Conservation (phyloP, 345 rosid species). For the Draba incana region DNA sequence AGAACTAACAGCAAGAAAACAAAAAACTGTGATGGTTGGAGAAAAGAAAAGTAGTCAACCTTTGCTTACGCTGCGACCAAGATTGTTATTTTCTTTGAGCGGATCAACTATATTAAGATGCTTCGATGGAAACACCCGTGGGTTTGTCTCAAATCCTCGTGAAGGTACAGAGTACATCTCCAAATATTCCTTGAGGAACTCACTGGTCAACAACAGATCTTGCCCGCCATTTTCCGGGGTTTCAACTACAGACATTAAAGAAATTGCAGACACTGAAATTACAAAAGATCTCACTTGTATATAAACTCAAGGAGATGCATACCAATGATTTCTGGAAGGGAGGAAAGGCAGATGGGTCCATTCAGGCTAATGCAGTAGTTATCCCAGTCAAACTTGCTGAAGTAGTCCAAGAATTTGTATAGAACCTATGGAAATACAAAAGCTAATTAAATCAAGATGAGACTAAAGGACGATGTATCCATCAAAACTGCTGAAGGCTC, state of each 20-base stretch:
- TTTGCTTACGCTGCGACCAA: conserved; percentile 97
- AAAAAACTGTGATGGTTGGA: not conserved
- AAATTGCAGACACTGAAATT: conserved; percentile 14
- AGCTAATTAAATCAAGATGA: conserved; percentile 17
- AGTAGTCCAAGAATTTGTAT: conserved; percentile 84
- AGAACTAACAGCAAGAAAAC: not conserved
- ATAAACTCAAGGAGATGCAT: conserved; percentile 31
- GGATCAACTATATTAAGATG: conserved; percentile 91
- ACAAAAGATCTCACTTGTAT: conserved; percentile 19
- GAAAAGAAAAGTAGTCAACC: conserved; percentile 49
- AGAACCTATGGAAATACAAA: conserved; percentile 56
- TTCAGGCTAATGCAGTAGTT: conserved; percentile 80
- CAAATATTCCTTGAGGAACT: conserved; percentile 63
- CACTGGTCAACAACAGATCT: conserved; percentile 64
- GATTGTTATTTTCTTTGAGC: conserved; percentile 77
- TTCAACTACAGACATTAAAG: conserved; percentile 51
- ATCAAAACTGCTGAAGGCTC: conserved; percentile 37
- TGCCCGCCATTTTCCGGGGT: conserved; percentile 58
- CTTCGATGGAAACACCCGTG: conserved; percentile 64
- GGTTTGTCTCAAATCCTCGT: conserved; percentile 59
- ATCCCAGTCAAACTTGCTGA: conserved; percentile 97
- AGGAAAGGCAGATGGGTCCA: conserved; percentile 70
- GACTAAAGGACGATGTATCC: conserved; percentile 15
- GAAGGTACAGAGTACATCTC: conserved; percentile 63
- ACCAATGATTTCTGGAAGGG: conserved; percentile 74